Evolutionary conservation across 1,284 basidiomycete species (phyloP).

Genomic region (Irpex lacteus): DNA sequence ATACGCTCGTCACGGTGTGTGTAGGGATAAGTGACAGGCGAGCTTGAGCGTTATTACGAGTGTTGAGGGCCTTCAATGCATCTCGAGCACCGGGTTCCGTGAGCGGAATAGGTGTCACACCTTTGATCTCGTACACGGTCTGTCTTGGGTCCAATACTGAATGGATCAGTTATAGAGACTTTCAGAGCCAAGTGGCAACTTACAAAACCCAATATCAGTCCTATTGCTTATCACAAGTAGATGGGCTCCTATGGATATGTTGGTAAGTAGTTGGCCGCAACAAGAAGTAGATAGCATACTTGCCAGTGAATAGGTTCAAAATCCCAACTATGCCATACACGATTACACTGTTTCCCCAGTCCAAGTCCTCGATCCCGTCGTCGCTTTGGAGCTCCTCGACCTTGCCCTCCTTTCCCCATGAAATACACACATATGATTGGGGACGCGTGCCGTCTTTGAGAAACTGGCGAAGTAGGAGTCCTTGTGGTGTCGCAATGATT

Average conservation of each 20-base stretch:
- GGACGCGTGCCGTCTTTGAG: slow-evolving; percentile 31
- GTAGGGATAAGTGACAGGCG: slow-evolving; percentile 42
- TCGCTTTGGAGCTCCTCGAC: slow-evolving; percentile 50
- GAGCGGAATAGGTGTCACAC: slow-evolving; percentile 66
- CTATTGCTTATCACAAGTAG: not conserved
- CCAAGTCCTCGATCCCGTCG: slow-evolving; percentile 30
- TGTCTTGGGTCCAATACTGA: slow-evolving; percentile 62
- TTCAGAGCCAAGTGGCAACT: not conserved
- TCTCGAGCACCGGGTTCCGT: slow-evolving; percentile 54
- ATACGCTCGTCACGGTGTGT: slow-evolving; percentile 5
- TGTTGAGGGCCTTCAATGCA: slow-evolving; percentile 47
- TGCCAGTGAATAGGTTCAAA: slow-evolving; percentile 67
- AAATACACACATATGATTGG: slow-evolving; percentile 48
- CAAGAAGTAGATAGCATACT: not conserved
- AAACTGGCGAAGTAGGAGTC: slow-evolving; percentile 62
- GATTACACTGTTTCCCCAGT: slow-evolving; percentile 56
- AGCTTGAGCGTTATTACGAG: slow-evolving; percentile 41
- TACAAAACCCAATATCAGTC: not conserved
- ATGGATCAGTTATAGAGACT: not conserved
- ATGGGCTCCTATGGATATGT: slow-evolving; percentile 3
- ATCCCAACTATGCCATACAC: slow-evolving; percentile 74
- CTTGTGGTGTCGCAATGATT: slow-evolving; percentile 53
- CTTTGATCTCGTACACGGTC: slow-evolving; percentile 62
- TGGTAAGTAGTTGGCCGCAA: too few species aligned
- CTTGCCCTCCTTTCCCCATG: slow-evolving; percentile 58